Base-by-base conservation (phyloP, 2,329 filamentous ascomycete genomes). In the Clonostachys solani region DNA sequence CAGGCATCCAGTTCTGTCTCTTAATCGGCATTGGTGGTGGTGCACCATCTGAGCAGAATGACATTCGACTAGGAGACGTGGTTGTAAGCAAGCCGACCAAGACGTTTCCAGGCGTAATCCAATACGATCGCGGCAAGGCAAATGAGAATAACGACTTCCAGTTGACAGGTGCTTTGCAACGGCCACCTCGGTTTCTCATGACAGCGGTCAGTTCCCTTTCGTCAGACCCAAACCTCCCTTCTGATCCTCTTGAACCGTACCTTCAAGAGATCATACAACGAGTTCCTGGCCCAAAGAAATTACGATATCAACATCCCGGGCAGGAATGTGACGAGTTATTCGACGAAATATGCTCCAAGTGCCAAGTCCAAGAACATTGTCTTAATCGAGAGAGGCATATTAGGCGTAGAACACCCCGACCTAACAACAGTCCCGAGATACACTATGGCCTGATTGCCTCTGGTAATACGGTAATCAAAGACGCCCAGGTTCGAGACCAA, bases 1-100 rank as follows among this genome's bases (percentile, higher is more conserved):
- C 15, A n/a, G 23, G 8, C 13, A 51, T 57, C 5, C 43, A 47
- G 2, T 41, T 54, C 5, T 41, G 48, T 5, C 19, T 59, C 2
- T 52, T 57, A 48, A 54, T 57, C n/a, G 54, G 56, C 19, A 49
- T 58, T 33, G 54, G 53, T 15, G 52, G 56, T 9, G 54, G 53
- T 6, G 50, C 49, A 15, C 56, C 1, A 35, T 33, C 15, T 29
- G 45, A 17, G 36, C 23, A 12, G 7, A 44, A 54, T 8, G 47
- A 52, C 18, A 45, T 56, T 15, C 51, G 51, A 3, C 53, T 58
- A 2, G 53, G 56, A 2, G 54, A 58, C 44, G 48, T 58, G 13
- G 56, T 58, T 5, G 50, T 58, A 12, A 40, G 44, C 1, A 18
- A 52, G 55, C n/a, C 6, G 12, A 17, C 6, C 15, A 29, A 29